phyloP scores from a whole-genome alignment of 1,284 basidiomycete genomes.

The Schizophyllum commune region DNA sequence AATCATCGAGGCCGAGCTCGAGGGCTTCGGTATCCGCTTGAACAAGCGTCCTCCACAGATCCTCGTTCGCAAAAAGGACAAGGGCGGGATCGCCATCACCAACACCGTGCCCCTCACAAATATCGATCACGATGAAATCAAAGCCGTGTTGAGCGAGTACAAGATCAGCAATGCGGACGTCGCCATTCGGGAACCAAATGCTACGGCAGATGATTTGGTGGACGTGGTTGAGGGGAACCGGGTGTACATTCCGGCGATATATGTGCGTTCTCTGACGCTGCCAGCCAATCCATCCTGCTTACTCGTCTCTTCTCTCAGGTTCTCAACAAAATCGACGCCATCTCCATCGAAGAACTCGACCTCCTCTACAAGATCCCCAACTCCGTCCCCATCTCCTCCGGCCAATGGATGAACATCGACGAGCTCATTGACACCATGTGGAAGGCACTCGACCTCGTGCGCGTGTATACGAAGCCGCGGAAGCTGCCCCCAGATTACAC shows the following conservation, averaged over 20 bases:
- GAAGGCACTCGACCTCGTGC: constrained; percentile 81
- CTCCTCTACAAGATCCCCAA: constrained; percentile 92
- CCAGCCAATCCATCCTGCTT: constrained; percentile 2
- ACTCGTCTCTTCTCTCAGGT: constrained; percentile 34
- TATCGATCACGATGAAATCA: constrained; percentile 93
- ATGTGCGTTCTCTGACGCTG: constrained; percentile 43
- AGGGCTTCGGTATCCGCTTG: constrained; percentile 94
- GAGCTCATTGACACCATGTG: constrained; percentile 89
- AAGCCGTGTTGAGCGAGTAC: constrained; percentile 94
- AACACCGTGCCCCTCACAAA: constrained; percentile 97
- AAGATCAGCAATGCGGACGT: constrained; percentile 87
- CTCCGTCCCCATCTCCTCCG: constrained; percentile 90
- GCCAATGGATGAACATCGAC: constrained; percentile 95
- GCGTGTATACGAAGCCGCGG: constrained; percentile 94
- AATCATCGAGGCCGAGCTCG: constrained; percentile 86
- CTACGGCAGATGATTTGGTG: constrained; percentile 97
- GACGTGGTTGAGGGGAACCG: constrained; percentile 93
- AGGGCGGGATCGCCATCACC: constrained; percentile 88
- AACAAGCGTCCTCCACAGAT: constrained; percentile 95
- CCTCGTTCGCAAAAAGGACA: constrained; percentile 87
- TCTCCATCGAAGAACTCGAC: constrained; percentile 98
- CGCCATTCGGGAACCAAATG: constrained; percentile 87
- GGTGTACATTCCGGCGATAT: constrained; percentile 92
- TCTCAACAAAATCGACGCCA: constrained; percentile 90
- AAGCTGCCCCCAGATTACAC: constrained; percentile 88